These are phyloP conservation scores for Periconia digitata DNA, from an alignment of 2,329 filamentous ascomycete species.

Conservation along the genomic window DNA sequence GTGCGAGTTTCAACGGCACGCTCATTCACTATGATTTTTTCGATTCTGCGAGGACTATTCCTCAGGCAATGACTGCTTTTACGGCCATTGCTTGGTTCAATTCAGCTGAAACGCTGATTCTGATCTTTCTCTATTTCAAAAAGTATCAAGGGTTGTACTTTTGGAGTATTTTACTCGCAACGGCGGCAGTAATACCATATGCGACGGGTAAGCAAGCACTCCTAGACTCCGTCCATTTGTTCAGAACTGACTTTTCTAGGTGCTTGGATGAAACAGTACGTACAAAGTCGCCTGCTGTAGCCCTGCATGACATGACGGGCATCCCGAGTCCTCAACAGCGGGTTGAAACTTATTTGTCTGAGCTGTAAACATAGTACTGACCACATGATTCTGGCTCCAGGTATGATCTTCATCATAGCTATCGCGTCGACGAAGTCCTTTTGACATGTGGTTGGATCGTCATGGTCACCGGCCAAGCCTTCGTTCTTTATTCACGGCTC, in stretches of 20 bases:
- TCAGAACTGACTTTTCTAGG: conserved; percentile 1
- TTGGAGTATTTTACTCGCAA: conserved; percentile 42
- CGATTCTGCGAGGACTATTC: background rate
- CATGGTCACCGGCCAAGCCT: conserved; percentile 62
- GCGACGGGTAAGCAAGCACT: conserved; percentile 13
- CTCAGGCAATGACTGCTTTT: conserved; percentile 8
- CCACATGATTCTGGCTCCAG: too few species aligned
- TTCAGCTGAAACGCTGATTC: conserved; percentile 42
- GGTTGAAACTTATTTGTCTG: too few species aligned
- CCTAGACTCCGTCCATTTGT: conserved; percentile 19
- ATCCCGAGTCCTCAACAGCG: too few species aligned
- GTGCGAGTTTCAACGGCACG: background rate
- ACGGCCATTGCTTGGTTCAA: conserved; percentile 29
- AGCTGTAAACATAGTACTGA: too few species aligned
- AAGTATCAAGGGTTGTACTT: conserved; percentile 48
- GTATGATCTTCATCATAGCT: background rate
- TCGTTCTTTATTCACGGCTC: conserved; percentile 63
- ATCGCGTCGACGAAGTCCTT: background rate
- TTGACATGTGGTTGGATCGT: conserved; percentile 48
- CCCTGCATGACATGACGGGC: too few species aligned
- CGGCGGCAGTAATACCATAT: conserved; percentile 12
- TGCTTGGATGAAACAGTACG: conserved; percentile 6
- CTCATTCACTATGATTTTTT: background rate
- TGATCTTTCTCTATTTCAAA: conserved; percentile 48
- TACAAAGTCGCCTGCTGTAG: too few species aligned